Evolutionary conservation across 148 eudicot species (phyloP).

Genomic region (Rhododendron williamsianum): DNA sequence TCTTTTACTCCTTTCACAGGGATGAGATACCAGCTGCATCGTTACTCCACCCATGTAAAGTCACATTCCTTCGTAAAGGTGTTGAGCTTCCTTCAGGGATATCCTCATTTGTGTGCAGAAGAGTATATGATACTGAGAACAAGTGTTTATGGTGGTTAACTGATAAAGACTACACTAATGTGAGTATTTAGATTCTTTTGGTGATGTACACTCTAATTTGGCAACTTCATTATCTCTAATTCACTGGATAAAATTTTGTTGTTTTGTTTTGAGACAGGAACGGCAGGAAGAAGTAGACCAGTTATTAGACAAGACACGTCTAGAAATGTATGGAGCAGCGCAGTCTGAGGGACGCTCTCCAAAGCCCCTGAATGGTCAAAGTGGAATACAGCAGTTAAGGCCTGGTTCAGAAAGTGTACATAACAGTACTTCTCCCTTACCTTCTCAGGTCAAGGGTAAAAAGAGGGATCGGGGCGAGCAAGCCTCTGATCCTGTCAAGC

Average conservation of each 20-base stretch:
- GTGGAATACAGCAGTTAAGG: slow-evolving; percentile 47
- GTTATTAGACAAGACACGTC: slow-evolving; percentile 52
- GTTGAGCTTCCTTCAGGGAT: slow-evolving; percentile 72
- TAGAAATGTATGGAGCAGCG: slow-evolving; percentile 67
- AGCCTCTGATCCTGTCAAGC: slow-evolving; percentile 52
- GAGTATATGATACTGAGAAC: slow-evolving; percentile 68
- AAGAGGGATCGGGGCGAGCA: slow-evolving; percentile 77
- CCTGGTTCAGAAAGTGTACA: slow-evolving; percentile 68
- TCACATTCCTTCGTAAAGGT: slow-evolving; percentile 75
- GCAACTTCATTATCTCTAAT: neutral
- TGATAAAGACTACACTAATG: slow-evolving; percentile 70
- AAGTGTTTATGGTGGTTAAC: slow-evolving; percentile 87
- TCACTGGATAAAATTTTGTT: slow-evolving; percentile 15
- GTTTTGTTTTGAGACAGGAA: slow-evolving; percentile 40
- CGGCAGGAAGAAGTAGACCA: slow-evolving; percentile 88
- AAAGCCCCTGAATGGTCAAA: slow-evolving; percentile 52
- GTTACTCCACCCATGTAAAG: slow-evolving; percentile 88
- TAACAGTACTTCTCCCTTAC: slow-evolving; percentile 36
- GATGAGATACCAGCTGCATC: slow-evolving; percentile 89
- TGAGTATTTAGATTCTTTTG: slow-evolving; percentile 24
- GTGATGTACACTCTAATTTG: neutral
- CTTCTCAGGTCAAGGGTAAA: slow-evolving; percentile 71
- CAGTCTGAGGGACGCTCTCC: slow-evolving; percentile 80
- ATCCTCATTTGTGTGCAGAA: slow-evolving; percentile 77
- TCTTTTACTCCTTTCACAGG: slow-evolving; percentile 79